Evolutionary conservation across 75 land plant species (phyloP).

Genomic region (Cunninghamia lanceolata): DNA sequence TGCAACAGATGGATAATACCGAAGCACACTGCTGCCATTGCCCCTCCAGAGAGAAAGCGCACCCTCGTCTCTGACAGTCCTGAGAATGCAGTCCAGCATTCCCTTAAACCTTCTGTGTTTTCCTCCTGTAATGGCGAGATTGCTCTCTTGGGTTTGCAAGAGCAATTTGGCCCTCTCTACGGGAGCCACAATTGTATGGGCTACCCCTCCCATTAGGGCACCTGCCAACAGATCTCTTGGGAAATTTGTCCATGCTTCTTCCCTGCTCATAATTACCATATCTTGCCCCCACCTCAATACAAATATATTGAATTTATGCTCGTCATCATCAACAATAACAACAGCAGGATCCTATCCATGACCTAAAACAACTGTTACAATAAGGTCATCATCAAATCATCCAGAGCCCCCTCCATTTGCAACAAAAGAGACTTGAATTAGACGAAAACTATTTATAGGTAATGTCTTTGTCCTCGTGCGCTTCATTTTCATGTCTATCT

Average conservation of each 20-base stretch:
- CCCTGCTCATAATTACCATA: not conserved
- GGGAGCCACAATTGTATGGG: slow-evolving; percentile 97
- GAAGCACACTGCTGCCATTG: slow-evolving; percentile 83
- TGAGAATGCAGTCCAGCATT: slow-evolving; percentile 74
- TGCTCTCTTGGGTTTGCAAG: slow-evolving; percentile 95
- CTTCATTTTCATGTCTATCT: not conserved
- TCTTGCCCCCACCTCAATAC: not conserved
- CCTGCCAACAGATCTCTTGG: slow-evolving; percentile 83
- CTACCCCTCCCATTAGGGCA: slow-evolving; percentile 90
- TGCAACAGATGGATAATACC: slow-evolving; percentile 95
- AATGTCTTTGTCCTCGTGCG: not conserved
- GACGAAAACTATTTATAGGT: not conserved
- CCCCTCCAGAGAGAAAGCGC: slow-evolving; percentile 87
- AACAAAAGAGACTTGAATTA: not conserved
- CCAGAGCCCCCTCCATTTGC: not conserved
- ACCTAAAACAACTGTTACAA: not conserved
- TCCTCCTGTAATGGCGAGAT: slow-evolving; percentile 56
- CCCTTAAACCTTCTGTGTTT: slow-evolving; percentile 74
- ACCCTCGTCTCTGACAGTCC: slow-evolving; percentile 90
- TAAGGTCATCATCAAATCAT: not conserved
- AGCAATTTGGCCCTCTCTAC: slow-evolving; percentile 91
- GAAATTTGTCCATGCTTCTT: slow-evolving; percentile 49
- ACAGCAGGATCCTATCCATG: not conserved
- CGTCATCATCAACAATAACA: slow-evolving; percentile 3
- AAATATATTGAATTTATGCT: not conserved